Percentiles rank a stretch among this genome's conserved stretches.
These are phyloP conservation scores for Nemania sp. DNA, from an alignment of 2,329 filamentous ascomycete genomes.

Conservation along the genomic window DNA sequence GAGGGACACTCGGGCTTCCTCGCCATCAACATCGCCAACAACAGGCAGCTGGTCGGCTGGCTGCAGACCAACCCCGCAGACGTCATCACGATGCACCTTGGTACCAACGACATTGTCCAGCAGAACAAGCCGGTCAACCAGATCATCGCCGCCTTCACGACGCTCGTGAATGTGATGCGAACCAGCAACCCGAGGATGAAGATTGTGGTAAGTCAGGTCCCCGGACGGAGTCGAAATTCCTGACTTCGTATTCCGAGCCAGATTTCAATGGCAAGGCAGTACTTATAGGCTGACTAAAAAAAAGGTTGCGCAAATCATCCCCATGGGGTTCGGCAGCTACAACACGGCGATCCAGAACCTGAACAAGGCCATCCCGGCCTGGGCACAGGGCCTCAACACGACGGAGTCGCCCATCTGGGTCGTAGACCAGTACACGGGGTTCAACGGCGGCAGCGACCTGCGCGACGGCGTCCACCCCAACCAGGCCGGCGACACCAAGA, in stretches of 20 bases:
- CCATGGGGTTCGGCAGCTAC: conserved; percentile 40
- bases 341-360: conserved; percentile 45
- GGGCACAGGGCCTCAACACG: conserved; percentile 45
- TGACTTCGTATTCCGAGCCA: background rate
- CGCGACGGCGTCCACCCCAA: conserved; percentile 49
- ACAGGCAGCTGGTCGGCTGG: conserved; percentile 49
- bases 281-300: background rate
- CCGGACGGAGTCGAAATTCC: too few species aligned
- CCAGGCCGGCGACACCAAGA: conserved; percentile 47
- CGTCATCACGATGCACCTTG: conserved; percentile 52
- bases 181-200: conserved; percentile 47
- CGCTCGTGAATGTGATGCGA: conserved; percentile 45
- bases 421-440: conserved; percentile 48
- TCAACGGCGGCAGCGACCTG: conserved; percentile 40
- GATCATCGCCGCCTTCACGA: conserved; percentile 48
- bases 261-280: background rate
- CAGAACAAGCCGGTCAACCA: conserved; percentile 44
- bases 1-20: conserved; percentile 51
- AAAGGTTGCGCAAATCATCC: conserved; percentile 50
- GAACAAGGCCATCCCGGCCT: conserved; percentile 45
- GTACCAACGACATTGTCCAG: conserved; percentile 50
- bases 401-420: conserved; percentile 48
- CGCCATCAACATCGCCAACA: conserved; percentile 49
- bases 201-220: conserved; percentile 49
- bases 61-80: conserved; percentile 48